These are phyloP conservation scores for Phytophthora gonapodyides DNA, from an alignment of 352 stramenopile species.

Conservation along the genomic window DNA sequence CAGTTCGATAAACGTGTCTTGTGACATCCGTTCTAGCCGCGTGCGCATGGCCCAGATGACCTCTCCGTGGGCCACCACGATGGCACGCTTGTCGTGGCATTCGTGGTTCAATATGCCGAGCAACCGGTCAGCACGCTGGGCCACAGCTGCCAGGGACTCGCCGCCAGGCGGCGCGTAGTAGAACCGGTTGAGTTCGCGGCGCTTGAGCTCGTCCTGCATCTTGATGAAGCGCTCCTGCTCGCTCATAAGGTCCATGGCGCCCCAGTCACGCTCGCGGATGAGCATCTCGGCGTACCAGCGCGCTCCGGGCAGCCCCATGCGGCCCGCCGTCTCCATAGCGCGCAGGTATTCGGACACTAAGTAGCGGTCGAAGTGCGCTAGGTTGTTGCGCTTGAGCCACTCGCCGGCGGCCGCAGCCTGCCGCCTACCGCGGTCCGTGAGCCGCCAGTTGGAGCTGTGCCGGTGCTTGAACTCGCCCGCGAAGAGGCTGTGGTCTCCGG, in stretches of 20 bases:
- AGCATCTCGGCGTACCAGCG: slow-evolving; percentile 90
- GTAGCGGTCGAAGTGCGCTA: slow-evolving; percentile 84
- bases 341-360: slow-evolving; percentile 89
- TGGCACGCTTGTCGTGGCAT: slow-evolving; percentile 73
- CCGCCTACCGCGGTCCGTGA: slow-evolving; percentile 80
- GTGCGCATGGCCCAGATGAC: slow-evolving; percentile 92
- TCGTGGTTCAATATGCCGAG: slow-evolving; percentile 83
- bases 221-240: slow-evolving; percentile 86
- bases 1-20: slow-evolving; percentile 87
- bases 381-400: slow-evolving; percentile 80
- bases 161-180: slow-evolving; percentile 87
- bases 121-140: slow-evolving; percentile 80
- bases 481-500: slow-evolving; percentile 87
- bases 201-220: slow-evolving; percentile 88
- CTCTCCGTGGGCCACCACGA: slow-evolving; percentile 89
- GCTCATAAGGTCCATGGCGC: slow-evolving; percentile 91
- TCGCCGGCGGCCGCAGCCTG: slow-evolving; percentile 78
- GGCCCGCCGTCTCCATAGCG: slow-evolving; percentile 84
- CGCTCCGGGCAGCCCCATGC: slow-evolving; percentile 70
- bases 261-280: slow-evolving; percentile 89
- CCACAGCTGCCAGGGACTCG: slow-evolving; percentile 82
- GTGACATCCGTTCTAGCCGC: slow-evolving; percentile 86
- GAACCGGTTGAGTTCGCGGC: slow-evolving; percentile 83
- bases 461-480: slow-evolving; percentile 88
- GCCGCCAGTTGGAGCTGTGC: slow-evolving; percentile 88